These are phyloP conservation scores for Piper betle DNA, from an alignment of 164 flowering plant genomes.

Conservation along the genomic window DNA sequence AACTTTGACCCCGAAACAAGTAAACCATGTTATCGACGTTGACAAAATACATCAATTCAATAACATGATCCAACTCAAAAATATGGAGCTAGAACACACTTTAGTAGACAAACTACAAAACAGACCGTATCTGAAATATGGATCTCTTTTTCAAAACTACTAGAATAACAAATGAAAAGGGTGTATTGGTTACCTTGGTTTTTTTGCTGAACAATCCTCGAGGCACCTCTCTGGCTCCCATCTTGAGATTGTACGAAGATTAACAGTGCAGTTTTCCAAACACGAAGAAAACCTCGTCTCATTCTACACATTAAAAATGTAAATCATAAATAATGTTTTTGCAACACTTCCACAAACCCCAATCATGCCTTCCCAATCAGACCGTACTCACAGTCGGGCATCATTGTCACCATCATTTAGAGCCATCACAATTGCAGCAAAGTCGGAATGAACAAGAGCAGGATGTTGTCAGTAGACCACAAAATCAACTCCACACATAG, in stretches of 20 bases:
- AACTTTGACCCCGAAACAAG: too few relatives aligned
- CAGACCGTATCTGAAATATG: too few relatives aligned
- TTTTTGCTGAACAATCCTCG: conserved; percentile 20
- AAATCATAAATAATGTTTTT: conserved; percentile 50
- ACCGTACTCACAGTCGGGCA: conserved; percentile 47
- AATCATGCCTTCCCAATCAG: conserved; percentile 48
- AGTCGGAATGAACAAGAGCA: conserved; percentile 64
- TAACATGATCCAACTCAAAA: too few relatives aligned
- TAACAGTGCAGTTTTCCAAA: conserved; percentile 32
- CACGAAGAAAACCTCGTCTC: conserved; percentile 19
- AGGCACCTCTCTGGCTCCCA: conserved; percentile 64
- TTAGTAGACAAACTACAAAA: too few relatives aligned
- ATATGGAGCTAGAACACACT: too few relatives aligned
- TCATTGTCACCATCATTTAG: conserved; percentile 22
- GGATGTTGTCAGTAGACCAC: conserved; percentile 74
- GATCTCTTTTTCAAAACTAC: too few relatives aligned
- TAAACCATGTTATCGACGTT: too few relatives aligned
- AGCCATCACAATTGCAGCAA: conserved; percentile 43
- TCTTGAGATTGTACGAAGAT: conserved; percentile 43
- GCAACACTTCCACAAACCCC: conserved; percentile 68
- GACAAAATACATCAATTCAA: too few relatives aligned
- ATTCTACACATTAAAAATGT: conserved; percentile 19
- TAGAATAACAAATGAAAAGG: too few relatives aligned
- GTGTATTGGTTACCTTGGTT: background rate
- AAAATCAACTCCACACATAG: conserved; percentile 68